phyloP scores from a whole-genome alignment of 2,329 filamentous ascomycete genomes.

The Colletotrichum sp. region DNA sequence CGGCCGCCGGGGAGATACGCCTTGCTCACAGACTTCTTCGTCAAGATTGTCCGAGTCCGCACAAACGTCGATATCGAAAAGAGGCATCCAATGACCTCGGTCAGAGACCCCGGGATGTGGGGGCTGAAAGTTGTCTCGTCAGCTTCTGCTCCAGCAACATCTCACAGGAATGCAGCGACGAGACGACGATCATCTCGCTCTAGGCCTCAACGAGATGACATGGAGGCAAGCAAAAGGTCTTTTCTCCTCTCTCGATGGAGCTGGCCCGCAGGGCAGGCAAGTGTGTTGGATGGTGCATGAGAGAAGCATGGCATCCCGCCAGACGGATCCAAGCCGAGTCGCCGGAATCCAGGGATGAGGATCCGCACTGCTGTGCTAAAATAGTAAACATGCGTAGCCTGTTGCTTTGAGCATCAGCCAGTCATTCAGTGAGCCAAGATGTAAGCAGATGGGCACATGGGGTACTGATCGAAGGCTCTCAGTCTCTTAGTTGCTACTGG shows the following conservation, averaged over 20 bases:
- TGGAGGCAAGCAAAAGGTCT: background rate
- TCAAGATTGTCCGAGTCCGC: background rate
- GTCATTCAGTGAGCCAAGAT: background rate
- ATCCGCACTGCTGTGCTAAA: background rate
- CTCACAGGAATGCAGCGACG: background rate
- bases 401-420: background rate
- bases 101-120: background rate
- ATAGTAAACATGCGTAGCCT: background rate
- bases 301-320: background rate
- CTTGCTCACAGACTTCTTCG: background rate
- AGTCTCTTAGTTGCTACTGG: background rate
- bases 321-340: conserved; percentile 5
- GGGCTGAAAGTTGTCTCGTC: background rate
- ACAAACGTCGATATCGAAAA: background rate
- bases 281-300: background rate
- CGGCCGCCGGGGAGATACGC: background rate
- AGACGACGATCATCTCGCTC: background rate
- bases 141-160: background rate
- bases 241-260: background rate
- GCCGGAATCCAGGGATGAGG: background rate
- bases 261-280: background rate
- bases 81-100: background rate
- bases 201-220: background rate
- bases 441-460: background rate
- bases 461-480: background rate